A percentile compares a stretch with the other conserved stretches of the same genome.
Conservation (phyloP, 2,329 filamentous ascomycete species). For the Trichoderma breve region DNA sequence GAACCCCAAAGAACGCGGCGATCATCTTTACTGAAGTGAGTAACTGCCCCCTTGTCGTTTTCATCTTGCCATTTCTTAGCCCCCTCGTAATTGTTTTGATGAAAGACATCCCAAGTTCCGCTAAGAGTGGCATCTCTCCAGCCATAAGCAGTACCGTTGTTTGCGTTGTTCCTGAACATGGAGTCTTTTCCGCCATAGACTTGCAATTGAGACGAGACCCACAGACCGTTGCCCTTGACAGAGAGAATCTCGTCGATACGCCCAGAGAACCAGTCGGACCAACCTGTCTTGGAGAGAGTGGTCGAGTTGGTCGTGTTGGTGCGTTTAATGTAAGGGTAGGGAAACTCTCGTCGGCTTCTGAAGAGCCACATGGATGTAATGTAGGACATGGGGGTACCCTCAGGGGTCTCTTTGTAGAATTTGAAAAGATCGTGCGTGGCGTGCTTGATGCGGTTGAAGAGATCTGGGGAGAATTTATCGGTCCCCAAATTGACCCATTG, state of each 20-base stretch:
- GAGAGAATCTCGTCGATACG: neutral
- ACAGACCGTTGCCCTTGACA: neutral
- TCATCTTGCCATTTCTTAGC: conserved; percentile 4
- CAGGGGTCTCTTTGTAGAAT: neutral
- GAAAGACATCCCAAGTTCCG: neutral
- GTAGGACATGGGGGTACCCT: neutral
- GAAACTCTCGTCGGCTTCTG: conserved; percentile 1
- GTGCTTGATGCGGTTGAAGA: neutral
- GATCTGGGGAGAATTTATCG: neutral
- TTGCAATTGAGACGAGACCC: conserved; percentile 6
- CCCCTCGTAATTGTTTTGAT: neutral
- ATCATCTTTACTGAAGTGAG: conserved; percentile 3
- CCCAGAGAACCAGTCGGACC: conserved; percentile 7
- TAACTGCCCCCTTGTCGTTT: neutral
- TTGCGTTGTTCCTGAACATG: neutral
- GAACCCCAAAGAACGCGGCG: neutral
- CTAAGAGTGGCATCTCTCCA: neutral
- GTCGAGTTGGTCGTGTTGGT: conserved; percentile 2
- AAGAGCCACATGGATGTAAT: conserved; percentile 8
- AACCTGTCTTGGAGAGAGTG: neutral
- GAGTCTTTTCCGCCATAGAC: neutral
- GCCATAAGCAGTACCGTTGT: conserved; percentile 1
- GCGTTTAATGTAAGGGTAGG: neutral
- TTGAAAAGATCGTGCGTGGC: neutral
- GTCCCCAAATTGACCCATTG: conserved; percentile 3